A percentile compares a stretch with the other conserved stretches of the same genome.
Evolutionary conservation across 495 filamentous ascomycete species (phyloP).

Genomic region (Podospora australis): DNA sequence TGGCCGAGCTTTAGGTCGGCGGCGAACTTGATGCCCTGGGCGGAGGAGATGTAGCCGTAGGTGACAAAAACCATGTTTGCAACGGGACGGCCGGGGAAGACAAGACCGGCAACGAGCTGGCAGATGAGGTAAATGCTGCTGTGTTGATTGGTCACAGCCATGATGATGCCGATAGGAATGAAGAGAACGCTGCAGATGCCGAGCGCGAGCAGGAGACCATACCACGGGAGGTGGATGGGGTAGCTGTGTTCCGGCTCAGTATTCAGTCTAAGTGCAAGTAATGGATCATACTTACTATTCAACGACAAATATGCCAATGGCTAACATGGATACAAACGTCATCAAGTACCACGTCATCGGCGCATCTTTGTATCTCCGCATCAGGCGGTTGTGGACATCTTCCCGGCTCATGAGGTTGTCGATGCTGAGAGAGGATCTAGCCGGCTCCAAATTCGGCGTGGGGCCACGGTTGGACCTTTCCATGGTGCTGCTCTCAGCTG

Average conservation of each 20-base stretch:
- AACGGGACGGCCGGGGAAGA: slow-evolving; percentile 76
- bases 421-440: slow-evolving; percentile 34
- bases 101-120: slow-evolving; percentile 69
- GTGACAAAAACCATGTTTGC: slow-evolving; percentile 88
- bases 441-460: slow-evolving; percentile 6
- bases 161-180: slow-evolving; percentile 76
- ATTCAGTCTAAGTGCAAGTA: background rate
- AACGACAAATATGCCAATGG: slow-evolving; percentile 75
- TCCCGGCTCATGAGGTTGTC: slow-evolving; percentile 58
- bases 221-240: slow-evolving; percentile 69
- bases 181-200: slow-evolving; percentile 66
- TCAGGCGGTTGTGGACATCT: slow-evolving; percentile 73
- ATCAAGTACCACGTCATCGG: slow-evolving; percentile 71
- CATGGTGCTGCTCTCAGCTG: slow-evolving; percentile 11
- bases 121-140: slow-evolving; percentile 76
- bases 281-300: slow-evolving; percentile 52
- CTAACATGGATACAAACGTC: slow-evolving; percentile 62
- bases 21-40: slow-evolving; percentile 81
- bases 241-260: slow-evolving; percentile 44
- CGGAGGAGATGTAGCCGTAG: slow-evolving; percentile 74
- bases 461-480: slow-evolving; percentile 1
- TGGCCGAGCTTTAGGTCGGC: slow-evolving; percentile 83
- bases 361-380: slow-evolving; percentile 68
- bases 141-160: slow-evolving; percentile 81
- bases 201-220: slow-evolving; percentile 68